Evolutionary conservation across 371 early-diverging fungal genomes (phyloP).

Genomic region (Lichtheimia hyalospora): DNA sequence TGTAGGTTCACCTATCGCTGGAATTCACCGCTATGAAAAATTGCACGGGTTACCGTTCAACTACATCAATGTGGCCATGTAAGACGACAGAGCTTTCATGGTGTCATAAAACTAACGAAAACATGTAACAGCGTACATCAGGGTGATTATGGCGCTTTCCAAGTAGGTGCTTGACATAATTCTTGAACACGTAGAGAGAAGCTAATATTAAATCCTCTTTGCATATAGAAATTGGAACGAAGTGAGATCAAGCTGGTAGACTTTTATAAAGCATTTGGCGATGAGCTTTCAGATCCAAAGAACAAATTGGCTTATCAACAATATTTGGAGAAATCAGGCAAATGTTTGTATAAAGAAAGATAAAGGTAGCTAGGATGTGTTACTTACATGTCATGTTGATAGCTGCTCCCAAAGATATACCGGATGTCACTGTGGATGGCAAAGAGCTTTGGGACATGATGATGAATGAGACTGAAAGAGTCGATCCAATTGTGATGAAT

Average conservation of each 20-base stretch:
- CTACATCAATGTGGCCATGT: constrained; percentile 84
- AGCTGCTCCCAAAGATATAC: constrained; percentile 34
- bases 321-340: constrained; percentile 47
- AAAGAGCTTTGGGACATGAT: constrained; percentile 65
- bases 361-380: too few species aligned
- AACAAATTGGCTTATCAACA: constrained; percentile 54
- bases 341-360: constrained; percentile 28
- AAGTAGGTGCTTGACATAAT: constrained; percentile 23
- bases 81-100: constrained; percentile 12
- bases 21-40: constrained; percentile 70
- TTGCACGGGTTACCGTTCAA: constrained; percentile 68
- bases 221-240: constrained; percentile 66
- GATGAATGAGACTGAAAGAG: constrained; percentile 65
- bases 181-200: background rate
- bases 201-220: constrained; percentile 9
- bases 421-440: constrained; percentile 59
- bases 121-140: constrained; percentile 41
- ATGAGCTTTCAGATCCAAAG: constrained; percentile 58
- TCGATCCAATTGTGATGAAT: constrained; percentile 53
- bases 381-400: background rate
- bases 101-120: background rate
- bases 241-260: constrained; percentile 63
- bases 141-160: constrained; percentile 69
- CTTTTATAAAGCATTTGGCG: constrained; percentile 69
- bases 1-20: constrained; percentile 80